Base-by-base conservation (phyloP, 2,329 filamentous ascomycete genomes). In the Aspergillus ruber region DNA sequence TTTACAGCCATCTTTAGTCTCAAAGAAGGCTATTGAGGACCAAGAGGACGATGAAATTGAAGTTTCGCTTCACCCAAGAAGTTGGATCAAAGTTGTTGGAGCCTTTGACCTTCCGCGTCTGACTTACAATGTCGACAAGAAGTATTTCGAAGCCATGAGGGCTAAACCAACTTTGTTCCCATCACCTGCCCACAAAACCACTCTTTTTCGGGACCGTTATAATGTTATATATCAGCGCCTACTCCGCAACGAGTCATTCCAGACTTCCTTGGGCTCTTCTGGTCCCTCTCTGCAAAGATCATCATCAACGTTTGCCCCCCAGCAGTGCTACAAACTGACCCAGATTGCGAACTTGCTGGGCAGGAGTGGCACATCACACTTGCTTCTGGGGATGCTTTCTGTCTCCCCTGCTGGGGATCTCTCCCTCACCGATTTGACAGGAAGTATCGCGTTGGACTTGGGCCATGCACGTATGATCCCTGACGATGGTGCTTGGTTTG, bases 211-310 rank as follows among this genome's bases (percentile, higher is more conserved):
- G 55, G 90, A 96, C 65, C 81, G 90, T 53, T 97, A 94, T 66
- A 86, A 95, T 59, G 80, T 97, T 46, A 85, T 97, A 44, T 87
- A 96, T 65, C 91, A 97, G 66, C 84, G 93, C 15, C 80, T 97
- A 15, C 79, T 97, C 36, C 85, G 93, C 43, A 96, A 96, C 63
- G 90, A 96, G 67, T 84, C 88, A 17, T 98, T 98, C 59, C 90
- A 96, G 65, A 83, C 83, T 17, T 89, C 90, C 1, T 83, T 95
- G 47, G 81, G 85, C 6, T 77, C 79, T 2, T 77, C 78, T 12
- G 77, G 72, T 44, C 69, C 70, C n/a, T 74, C 77, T 1, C 68
- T 84, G 2, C 77, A 76, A 52, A 76, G 79, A 36, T 82, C 82
- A 6, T 75, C 79, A 3, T 84, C 84, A 3, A 72, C 74, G 10